Base-by-base conservation (phyloP, 1,139 yeast species). In the Yamadazyma mexicana region DNA sequence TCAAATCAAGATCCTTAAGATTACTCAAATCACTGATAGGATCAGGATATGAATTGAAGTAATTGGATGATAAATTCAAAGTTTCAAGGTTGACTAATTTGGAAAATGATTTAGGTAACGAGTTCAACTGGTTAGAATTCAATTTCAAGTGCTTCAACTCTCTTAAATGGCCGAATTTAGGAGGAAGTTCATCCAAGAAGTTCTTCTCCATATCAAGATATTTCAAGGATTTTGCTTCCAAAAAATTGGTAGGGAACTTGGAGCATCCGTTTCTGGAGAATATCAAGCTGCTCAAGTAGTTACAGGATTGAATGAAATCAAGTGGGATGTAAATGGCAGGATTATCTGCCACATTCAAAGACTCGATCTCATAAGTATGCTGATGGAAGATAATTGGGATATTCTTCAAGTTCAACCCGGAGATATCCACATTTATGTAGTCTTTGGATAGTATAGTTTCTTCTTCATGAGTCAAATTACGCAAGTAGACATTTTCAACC, bases 281-380 rank as follows among this genome's bases (percentile, higher is more conserved):
- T 39, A 80, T 74, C 43, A 89, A 71, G 41, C 79, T 76, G 24
- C 77, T 75, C 49, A 91, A 68, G 52, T 86, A 86, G 36, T 79
- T 75, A 50, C 96, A 85, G 22, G 87, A 80, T 56, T 88, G 95
- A 50, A 89, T 82, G 56, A 89, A 89, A 58, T 89, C 96, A 42
- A 81, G 65, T 0, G 97, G 96, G 25, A 91, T 69, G 43, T 82
- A 79, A 39, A 91, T 83, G 17, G 95, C 84, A 5, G 96, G 95
- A 58, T 91, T 91, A 47, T 86, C 81, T 1, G 95, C 86, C 12
- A 88, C 91, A 58, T 91, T 92, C 47, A 91, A 71, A 49, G 83
- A 76, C 50, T 84, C 88, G 43, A 91, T 87, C 49, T 87, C 94
- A 42, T 83, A 77, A 1, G 96, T 87, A 48, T 83, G 88, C 49